phyloP scores from a whole-genome alignment of 2,329 filamentous ascomycete genomes.

The Epicoccum nigrum region DNA sequence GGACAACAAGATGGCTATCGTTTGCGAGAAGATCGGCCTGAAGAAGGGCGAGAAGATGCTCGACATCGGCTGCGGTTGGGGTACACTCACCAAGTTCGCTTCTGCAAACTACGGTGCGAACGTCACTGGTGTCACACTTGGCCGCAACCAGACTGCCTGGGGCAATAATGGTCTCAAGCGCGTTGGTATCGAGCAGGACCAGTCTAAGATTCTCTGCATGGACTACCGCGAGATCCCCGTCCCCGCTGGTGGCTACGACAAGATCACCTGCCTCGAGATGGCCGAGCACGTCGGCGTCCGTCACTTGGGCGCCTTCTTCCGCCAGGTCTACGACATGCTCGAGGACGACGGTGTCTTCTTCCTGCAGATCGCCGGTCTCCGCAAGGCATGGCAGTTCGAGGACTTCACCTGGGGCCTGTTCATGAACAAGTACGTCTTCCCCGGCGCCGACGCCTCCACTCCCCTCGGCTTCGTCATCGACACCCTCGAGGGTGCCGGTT shows the following conservation, averaged over 20 bases:
- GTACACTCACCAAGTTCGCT: slow-evolving; percentile 91
- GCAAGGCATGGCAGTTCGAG: slow-evolving; percentile 97
- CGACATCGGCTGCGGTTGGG: slow-evolving; percentile 98
- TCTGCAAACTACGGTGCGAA: slow-evolving; percentile 88
- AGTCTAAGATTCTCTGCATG: slow-evolving; percentile 92
- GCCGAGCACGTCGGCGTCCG: slow-evolving; percentile 97
- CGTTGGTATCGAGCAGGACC: slow-evolving; percentile 80
- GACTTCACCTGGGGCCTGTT: slow-evolving; percentile 97
- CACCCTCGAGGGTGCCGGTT: slow-evolving; percentile 83
- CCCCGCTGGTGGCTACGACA: slow-evolving; percentile 80
- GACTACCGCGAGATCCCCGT: slow-evolving; percentile 95
- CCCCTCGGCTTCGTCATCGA: slow-evolving; percentile 88
- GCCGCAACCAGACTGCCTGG: slow-evolving; percentile 95
- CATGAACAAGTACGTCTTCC: slow-evolving; percentile 99
- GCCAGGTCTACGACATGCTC: slow-evolving; percentile 91
- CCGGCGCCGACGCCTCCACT: slow-evolving; percentile 92
- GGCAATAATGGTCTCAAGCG: slow-evolving; percentile 88
- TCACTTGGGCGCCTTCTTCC: slow-evolving; percentile 80
- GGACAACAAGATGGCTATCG: slow-evolving; percentile 94
- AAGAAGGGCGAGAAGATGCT: slow-evolving; percentile 82
- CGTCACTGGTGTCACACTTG: slow-evolving; percentile 89
- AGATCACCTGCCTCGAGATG: slow-evolving; percentile 98
- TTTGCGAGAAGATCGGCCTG: slow-evolving; percentile 93
- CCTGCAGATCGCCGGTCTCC: slow-evolving; percentile 91
- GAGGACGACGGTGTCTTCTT: slow-evolving; percentile 96